Base-by-base conservation (phyloP, 2,329 filamentous ascomycete genomes). In the Sclerotinia spermophila region DNA sequence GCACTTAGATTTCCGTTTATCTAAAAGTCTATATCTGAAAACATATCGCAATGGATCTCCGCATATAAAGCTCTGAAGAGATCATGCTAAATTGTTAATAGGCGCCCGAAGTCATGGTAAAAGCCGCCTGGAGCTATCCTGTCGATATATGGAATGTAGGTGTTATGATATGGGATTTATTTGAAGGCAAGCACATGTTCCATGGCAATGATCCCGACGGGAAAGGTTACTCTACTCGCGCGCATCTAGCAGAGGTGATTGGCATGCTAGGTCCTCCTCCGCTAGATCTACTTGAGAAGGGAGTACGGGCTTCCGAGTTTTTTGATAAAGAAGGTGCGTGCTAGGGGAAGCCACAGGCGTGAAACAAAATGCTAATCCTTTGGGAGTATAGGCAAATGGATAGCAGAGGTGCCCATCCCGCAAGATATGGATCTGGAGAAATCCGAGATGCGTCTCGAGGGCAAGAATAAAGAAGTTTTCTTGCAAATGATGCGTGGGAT, bases 121-220 rank as follows among this genome's bases (percentile, higher is more conserved):
- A 76, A 35, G 81, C 81, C 76, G 69, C 73, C 0, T 82, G 80
- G 80, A 76, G 77, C 15, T 72, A 74, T 51, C 53, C 73, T 21
- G 78, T 81, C 27, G 81, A 82, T 74, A 73, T 78, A 27, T 82
- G 81, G 81, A 80, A 78, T 44, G 70, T 78, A 1, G 80, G 78
- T 48, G 73, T 81, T 19, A 62, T 81, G 74, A 80, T 81, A 65
- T 77, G 72, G 74, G 73, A 75, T 48, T 71, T 77, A 70, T 74
- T 76, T 72, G 75, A 76, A 64, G 72, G 72, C 59, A 74, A 60
- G 68, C 70, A 60, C 48, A 70, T 75, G 71, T 77, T 77, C 69
- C 44, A 75, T 72, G 72, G 71, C 48, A 42, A 72, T 58, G 73
- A 75, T 53, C 73, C 76, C 15, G 70, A 71, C 69, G 73, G 74